These are phyloP conservation scores for Aspergillus ibericus DNA, from an alignment of 2,329 filamentous ascomycete genomes.

Conservation along the genomic window DNA sequence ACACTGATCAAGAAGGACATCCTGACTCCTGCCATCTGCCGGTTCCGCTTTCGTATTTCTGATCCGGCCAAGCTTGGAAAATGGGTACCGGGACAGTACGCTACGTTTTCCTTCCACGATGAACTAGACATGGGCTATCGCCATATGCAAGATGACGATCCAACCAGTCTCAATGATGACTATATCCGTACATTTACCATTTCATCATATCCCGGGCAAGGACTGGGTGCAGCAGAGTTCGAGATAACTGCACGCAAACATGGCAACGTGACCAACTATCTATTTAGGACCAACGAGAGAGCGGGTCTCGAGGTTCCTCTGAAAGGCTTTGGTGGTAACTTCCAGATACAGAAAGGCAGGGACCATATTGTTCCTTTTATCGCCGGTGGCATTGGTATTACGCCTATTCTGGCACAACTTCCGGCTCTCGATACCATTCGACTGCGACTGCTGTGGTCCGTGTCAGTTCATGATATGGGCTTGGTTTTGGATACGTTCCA, in stretches of 20 bases:
- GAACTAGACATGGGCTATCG: slow-evolving; percentile 73
- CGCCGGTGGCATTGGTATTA: slow-evolving; percentile 80
- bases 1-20: slow-evolving; percentile 58
- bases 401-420: slow-evolving; percentile 73
- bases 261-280: slow-evolving; percentile 65
- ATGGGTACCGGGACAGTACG: slow-evolving; percentile 74
- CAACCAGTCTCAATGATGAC: slow-evolving; percentile 78
- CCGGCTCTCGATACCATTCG: slow-evolving; percentile 48
- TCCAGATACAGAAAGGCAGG: slow-evolving; percentile 42
- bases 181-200: slow-evolving; percentile 82
- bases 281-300: slow-evolving; percentile 59
- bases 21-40: slow-evolving; percentile 66
- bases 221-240: slow-evolving; percentile 51
- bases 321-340: slow-evolving; percentile 71
- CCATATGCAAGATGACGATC: slow-evolving; percentile 83
- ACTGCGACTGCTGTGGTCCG: slow-evolving; percentile 67
- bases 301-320: slow-evolving; percentile 64
- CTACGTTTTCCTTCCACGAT: slow-evolving; percentile 69
- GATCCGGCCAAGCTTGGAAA: slow-evolving; percentile 32
- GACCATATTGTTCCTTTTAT: slow-evolving; percentile 60
- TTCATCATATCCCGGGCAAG: slow-evolving; percentile 56
- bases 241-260: slow-evolving; percentile 72
- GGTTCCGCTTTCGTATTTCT: slow-evolving; percentile 60
- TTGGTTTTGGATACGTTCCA: slow-evolving; percentile 62
- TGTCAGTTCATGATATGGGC: slow-evolving; percentile 61